A percentile compares a stretch with the other conserved stretches of the same genome.
phyloP scores from a whole-genome alignment of 1,284 basidiomycete species.

The Ceratobasidium sp. region DNA sequence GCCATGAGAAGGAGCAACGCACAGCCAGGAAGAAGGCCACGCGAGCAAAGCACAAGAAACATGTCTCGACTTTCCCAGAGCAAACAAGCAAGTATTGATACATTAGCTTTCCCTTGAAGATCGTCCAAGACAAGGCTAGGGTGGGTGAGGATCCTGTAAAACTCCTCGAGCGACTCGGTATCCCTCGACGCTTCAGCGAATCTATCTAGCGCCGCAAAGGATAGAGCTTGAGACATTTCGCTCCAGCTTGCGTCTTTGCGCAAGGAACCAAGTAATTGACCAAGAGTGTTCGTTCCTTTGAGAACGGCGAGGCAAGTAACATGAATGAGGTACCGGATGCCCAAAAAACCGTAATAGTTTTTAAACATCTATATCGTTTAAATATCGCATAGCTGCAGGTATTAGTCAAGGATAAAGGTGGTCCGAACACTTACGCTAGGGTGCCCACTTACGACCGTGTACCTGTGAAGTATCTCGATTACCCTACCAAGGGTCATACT shows the following conservation, averaged over 20 bases:
- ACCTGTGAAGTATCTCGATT: neutral
- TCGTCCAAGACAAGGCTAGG: neutral
- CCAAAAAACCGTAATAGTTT: conserved; percentile 3
- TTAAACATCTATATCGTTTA: neutral
- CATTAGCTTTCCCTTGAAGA: no score
- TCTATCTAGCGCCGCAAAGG: neutral
- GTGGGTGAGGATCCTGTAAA: neutral
- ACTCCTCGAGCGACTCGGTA: neutral
- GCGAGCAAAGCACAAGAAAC: neutral
- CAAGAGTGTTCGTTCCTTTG: neutral
- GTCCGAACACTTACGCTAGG: neutral
- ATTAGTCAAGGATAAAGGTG: no score
- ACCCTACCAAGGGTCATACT: neutral
- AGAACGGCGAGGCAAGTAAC: conserved; percentile 6
- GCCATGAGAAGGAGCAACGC: neutral
- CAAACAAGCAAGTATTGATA: no score
- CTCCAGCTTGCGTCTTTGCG: neutral
- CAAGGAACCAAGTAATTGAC: neutral
- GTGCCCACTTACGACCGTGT: neutral
- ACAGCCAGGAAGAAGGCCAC: conserved; percentile 17
- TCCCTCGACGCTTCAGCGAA: no score
- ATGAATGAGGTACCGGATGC: neutral
- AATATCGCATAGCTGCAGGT: no score
- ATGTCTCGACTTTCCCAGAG: neutral
- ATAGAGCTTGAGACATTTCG: neutral